Evolutionary conservation across 2,329 filamentous ascomycete species (phyloP).

Genomic region (Colletotrichum salicis): DNA sequence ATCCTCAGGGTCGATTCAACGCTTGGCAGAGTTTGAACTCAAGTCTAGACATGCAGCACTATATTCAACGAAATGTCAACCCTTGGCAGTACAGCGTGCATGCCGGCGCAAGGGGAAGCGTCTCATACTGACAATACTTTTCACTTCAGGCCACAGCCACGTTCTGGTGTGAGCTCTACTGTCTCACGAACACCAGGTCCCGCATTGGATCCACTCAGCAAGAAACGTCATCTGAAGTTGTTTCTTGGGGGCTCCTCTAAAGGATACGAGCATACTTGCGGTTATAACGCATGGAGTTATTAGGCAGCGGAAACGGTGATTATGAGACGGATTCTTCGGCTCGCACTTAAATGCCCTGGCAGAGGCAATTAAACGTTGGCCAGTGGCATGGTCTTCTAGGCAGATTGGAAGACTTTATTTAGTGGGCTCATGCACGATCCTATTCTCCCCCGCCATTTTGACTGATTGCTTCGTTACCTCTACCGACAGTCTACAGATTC

Average conservation of each 20-base stretch:
- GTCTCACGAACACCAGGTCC: not conserved
- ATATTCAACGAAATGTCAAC: conserved; percentile 12
- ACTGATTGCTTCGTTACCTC: not conserved
- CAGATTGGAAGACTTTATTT: conserved; percentile 18
- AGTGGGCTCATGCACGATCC: conserved; percentile 22
- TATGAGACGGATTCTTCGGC: not conserved
- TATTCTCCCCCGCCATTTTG: conserved; percentile 10
- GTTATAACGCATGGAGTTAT: not conserved
- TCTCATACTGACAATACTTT: conserved; percentile 24
- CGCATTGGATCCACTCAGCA: not conserved
- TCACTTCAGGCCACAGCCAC: conserved; percentile 2
- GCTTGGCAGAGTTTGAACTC: not conserved
- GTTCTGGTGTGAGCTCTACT: not conserved
- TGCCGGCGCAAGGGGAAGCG: conserved; percentile 15
- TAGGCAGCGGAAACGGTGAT: not conserved
- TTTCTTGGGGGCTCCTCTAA: not conserved
- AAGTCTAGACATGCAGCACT: not conserved
- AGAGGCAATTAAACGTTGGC: not conserved
- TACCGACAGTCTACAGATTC: not conserved
- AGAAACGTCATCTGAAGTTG: not conserved
- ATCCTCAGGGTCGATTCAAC: not conserved
- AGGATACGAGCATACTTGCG: not conserved
- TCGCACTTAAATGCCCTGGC: not conserved
- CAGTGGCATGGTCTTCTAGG: not conserved
- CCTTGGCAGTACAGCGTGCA: conserved; percentile 17